phyloP scores from a whole-genome alignment of 2,329 filamentous ascomycete species.

The Apiospora koreana region DNA sequence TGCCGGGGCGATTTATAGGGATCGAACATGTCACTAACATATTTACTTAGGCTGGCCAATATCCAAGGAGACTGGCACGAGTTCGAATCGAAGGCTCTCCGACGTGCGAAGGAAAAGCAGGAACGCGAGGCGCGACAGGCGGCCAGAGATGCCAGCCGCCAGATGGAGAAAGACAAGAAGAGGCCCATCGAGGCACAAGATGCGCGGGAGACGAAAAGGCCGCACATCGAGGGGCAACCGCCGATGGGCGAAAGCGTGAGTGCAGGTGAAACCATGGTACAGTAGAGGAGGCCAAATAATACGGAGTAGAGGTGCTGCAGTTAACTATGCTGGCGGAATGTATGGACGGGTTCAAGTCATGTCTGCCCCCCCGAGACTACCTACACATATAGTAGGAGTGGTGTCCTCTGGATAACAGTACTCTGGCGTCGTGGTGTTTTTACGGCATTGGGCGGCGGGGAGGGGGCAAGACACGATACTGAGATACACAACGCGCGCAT shows the following conservation, averaged over 20 bases:
- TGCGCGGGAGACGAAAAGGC: constrained; percentile 27
- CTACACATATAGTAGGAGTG: background rate
- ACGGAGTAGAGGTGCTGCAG: background rate
- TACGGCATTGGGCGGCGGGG: background rate
- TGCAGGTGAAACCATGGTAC: background rate
- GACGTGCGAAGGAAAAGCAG: constrained; percentile 81
- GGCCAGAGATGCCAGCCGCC: constrained; percentile 39
- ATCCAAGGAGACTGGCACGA: constrained; percentile 98
- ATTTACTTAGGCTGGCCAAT: constrained; percentile 61
- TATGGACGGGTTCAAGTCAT: background rate
- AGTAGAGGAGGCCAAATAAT: background rate
- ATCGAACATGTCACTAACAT: constrained; percentile 28
- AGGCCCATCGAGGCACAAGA: constrained; percentile 25
- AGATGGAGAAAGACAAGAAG: constrained; percentile 33
- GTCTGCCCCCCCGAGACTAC: background rate
- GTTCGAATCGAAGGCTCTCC: constrained; percentile 92
- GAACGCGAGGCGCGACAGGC: constrained; percentile 53
- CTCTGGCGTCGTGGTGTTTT: constrained; percentile 4
- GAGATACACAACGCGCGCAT: background rate
- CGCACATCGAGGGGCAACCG: constrained; percentile 28
- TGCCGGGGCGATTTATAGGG: constrained; percentile 9
- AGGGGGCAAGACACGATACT: background rate
- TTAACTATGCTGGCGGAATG: background rate
- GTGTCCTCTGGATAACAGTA: background rate
- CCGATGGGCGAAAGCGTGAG: constrained; percentile 9